phyloP scores from a whole-genome alignment of 1,139 yeast genomes.

The Casaregolazyma suthepensis region DNA sequence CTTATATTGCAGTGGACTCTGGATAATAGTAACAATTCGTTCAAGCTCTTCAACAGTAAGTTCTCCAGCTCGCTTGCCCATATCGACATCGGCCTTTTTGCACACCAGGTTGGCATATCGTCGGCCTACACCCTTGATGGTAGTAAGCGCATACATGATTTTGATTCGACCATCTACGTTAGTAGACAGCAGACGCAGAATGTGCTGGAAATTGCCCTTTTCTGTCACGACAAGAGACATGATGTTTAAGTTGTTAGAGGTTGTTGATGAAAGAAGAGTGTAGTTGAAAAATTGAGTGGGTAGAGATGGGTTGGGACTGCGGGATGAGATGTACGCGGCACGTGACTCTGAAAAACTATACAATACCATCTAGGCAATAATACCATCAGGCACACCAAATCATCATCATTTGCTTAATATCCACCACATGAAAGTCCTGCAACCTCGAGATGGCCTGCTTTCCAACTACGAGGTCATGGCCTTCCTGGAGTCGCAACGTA shows the following conservation, averaged over 20 bases:
- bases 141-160: slow-evolving; percentile 99
- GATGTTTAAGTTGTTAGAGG: slow-evolving; percentile 35
- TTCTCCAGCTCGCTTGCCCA: slow-evolving; percentile 99
- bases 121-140: slow-evolving; percentile 99
- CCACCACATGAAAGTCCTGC: slow-evolving; percentile 40
- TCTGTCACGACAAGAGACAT: slow-evolving; percentile 98
- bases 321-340: slow-evolving; percentile 1
- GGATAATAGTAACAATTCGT: slow-evolving; percentile 99
- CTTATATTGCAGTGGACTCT: slow-evolving; percentile 99
- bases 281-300: slow-evolving; percentile 9
- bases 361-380: background rate
- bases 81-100: slow-evolving; percentile 99
- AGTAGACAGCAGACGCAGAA: slow-evolving; percentile 99
- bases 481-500: slow-evolving; percentile 41
- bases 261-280: slow-evolving; percentile 7
- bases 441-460: slow-evolving; percentile 54
- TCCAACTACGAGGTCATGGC: slow-evolving; percentile 67
- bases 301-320: slow-evolving; percentile 2
- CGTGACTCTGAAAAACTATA: background rate
- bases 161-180: slow-evolving; percentile 99
- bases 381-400: background rate
- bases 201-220: slow-evolving; percentile 99
- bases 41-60: slow-evolving; percentile 99
- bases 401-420: background rate
- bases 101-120: slow-evolving; percentile 99